Evolutionary conservation across 2,329 filamentous ascomycete genomes (phyloP).

Genomic region (Pseudogymnoascus sp.): DNA sequence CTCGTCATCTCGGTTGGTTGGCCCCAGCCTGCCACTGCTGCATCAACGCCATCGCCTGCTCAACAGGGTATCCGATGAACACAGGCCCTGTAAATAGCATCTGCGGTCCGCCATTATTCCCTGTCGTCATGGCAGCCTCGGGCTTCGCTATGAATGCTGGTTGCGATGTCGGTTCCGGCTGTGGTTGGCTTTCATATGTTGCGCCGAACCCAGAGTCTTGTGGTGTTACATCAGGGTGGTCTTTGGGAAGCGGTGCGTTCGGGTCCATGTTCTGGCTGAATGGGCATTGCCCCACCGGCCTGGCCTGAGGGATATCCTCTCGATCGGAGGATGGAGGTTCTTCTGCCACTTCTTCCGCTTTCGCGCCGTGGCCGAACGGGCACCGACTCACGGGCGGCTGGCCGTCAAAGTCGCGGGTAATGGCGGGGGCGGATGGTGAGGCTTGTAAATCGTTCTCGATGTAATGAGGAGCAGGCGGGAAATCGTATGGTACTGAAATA

Average conservation of each 20-base stretch:
- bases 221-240: slow-evolving; percentile 8
- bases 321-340: slow-evolving; percentile 1
- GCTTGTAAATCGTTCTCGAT: slow-evolving; percentile 34
- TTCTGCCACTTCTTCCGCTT: slow-evolving; percentile 10
- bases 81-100: slow-evolving; percentile 90
- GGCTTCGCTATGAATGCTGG: background rate
- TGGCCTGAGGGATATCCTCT: slow-evolving; percentile 8
- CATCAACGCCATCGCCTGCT: slow-evolving; percentile 71
- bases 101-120: slow-evolving; percentile 38
- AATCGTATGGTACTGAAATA: slow-evolving; percentile 64
- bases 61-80: slow-evolving; percentile 82
- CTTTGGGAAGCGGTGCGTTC: background rate
- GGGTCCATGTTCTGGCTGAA: slow-evolving; percentile 31
- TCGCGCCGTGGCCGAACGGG: slow-evolving; percentile 37
- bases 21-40: slow-evolving; percentile 33
- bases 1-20: background rate
- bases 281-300: slow-evolving; percentile 20
- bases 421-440: slow-evolving; percentile 47
- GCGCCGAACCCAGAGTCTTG: slow-evolving; percentile 1
- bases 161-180: background rate
- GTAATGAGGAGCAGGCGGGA: slow-evolving; percentile 27
- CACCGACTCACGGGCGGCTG: slow-evolving; percentile 38
- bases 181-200: background rate
- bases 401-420: slow-evolving; percentile 20
- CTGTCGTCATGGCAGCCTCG: slow-evolving; percentile 16